Base-by-base conservation (phyloP, 1,284 basidiomycete genomes). In the Ceratobasidium sp. region DNA sequence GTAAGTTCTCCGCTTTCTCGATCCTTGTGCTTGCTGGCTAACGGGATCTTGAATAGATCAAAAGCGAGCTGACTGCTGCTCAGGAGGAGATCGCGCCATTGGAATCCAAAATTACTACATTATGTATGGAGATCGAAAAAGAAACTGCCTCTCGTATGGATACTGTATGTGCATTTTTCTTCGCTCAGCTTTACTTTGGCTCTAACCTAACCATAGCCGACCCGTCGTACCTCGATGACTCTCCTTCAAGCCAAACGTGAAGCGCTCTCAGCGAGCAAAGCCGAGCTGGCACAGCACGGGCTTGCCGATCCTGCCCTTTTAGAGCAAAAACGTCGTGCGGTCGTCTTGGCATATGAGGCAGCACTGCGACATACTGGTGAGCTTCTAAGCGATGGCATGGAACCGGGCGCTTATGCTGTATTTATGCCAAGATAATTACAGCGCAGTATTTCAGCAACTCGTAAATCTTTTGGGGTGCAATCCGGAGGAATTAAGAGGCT, bases 301-400 rank as follows among this genome's bases (percentile, higher is more conserved):
- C 90, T 91, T 8, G 93, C 92, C 74, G 92, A 96, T 80, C 93
- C 94, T 0, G 85, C 84, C 60, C 91, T 89, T 78, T 85, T 94
- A 43, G 91, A 93, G 78, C 88, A 90, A 77, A 91, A 89, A 79
- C 87, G 85, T 72, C 82, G 89, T 50, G 92, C 89, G 0, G 84
- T 88, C 8, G 84, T 85, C 45, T 83, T 94, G 3, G 92, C 91
- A 5, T 91, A 89, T 74, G 92, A 94, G 77, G 93, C 92, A 2
- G 87, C 91, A 6, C 79, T 89, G 41, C 87, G 93, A 10, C 95
- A 93, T 92, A 96, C 94, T 53, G 93, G 93, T 94, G 76, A 74
- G 87, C 28, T 74, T 43, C 8, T 30, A 18, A 39, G 23, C 2
- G 52, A 18, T 21, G 16, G 8, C 8, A 30, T 34, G 10, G 34